Conservation (phyloP, 1,139 yeast species). For the Kluyveromyces marxianus region DNA sequence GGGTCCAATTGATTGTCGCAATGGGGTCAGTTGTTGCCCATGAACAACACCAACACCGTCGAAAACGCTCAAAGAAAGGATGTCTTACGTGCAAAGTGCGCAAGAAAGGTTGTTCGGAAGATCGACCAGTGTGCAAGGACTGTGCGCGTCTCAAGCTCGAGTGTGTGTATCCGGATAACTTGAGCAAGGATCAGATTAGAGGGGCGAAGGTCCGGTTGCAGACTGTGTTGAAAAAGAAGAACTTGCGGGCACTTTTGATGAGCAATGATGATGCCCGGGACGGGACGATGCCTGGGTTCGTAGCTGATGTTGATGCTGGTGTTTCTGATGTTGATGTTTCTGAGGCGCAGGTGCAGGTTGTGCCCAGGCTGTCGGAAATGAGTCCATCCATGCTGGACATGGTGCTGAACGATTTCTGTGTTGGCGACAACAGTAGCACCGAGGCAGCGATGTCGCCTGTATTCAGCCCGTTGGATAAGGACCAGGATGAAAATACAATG, state of each 20-base stretch:
- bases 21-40: neutral
- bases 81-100: conserved; percentile 57
- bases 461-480: neutral
- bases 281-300: neutral
- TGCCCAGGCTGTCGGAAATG: conserved; percentile 1
- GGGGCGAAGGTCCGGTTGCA: conserved; percentile 25
- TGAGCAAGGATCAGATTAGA: conserved; percentile 15
- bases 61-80: conserved; percentile 40
- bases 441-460: neutral
- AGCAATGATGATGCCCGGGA: neutral
- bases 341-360: neutral
- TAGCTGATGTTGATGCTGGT: no score
- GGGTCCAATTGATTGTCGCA: neutral
- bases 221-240: conserved; percentile 16
- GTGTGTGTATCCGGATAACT: conserved; percentile 37
- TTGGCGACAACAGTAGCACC: neutral
- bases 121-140: conserved; percentile 46
- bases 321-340: neutral
- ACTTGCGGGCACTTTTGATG: neutral
- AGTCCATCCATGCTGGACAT: conserved; percentile 5
- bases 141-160: conserved; percentile 41
- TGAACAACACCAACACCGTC: neutral
- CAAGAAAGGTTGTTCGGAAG: conserved; percentile 57
- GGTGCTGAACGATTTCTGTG: neutral
- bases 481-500: neutral